phyloP scores from a whole-genome alignment of 208 protist genomes.

The Acanthamoeba royreba region DNA sequence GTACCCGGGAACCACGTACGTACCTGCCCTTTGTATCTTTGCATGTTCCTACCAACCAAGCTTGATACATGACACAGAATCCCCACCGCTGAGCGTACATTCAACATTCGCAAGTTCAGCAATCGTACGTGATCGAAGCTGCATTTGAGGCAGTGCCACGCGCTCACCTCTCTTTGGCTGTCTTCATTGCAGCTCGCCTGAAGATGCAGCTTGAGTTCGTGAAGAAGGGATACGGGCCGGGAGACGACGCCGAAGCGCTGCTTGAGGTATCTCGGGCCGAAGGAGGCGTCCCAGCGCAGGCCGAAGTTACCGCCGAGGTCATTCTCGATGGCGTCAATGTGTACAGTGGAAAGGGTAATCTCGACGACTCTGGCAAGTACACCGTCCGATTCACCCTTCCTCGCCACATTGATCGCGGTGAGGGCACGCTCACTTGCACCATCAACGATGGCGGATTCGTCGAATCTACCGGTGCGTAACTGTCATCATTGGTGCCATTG shows the following conservation, averaged over 20 bases:
- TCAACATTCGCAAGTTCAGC: slow-evolving; percentile 4
- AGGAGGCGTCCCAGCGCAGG: background rate
- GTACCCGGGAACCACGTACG: background rate
- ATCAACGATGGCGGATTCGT: background rate
- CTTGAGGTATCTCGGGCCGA: slow-evolving; percentile 5
- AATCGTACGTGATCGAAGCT: background rate
- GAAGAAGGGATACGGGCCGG: slow-evolving; percentile 22
- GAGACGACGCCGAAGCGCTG: background rate
- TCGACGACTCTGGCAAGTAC: background rate
- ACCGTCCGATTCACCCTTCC: slow-evolving; percentile 2
- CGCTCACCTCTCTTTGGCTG: background rate
- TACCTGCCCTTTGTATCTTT: background rate
- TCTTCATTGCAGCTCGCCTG: background rate
- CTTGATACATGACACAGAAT: background rate
- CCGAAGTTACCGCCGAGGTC: background rate
- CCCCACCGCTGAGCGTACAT: background rate
- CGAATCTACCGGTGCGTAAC: background rate
- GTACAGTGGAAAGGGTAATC: background rate
- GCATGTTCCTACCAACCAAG: no score
- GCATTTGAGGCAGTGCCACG: background rate
- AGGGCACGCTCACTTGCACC: slow-evolving; percentile 18
- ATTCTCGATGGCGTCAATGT: background rate
- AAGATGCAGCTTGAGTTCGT: slow-evolving; percentile 35
- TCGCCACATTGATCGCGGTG: background rate
- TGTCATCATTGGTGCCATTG: background rate